phyloP scores from a whole-genome alignment of 345 rosid genomes.

The Xanthoceras sorbifolium region DNA sequence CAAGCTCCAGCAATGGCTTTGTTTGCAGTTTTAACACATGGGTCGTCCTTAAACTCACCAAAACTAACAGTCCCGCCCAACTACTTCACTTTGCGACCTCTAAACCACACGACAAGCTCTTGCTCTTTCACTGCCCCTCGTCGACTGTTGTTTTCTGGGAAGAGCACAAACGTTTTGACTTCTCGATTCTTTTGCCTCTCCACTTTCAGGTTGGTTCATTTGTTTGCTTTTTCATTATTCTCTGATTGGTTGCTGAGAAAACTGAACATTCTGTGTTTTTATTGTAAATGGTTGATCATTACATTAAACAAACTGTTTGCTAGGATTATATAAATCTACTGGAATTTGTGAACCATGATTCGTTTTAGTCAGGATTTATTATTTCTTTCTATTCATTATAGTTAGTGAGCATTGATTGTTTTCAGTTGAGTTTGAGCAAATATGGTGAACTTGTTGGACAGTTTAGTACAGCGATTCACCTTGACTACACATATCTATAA shows the following conservation, averaged over 20 bases:
- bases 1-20: conserved; percentile 33
- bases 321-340: too few species aligned
- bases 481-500: background rate
- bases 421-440: background rate
- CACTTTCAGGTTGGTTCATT: conserved; percentile 31
- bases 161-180: conserved; percentile 5
- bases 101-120: conserved; percentile 1
- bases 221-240: background rate
- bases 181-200: conserved; percentile 25
- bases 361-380: too few species aligned
- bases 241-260: background rate
- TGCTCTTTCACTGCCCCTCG: conserved; percentile 9
- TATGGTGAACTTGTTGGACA: background rate
- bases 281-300: too few species aligned
- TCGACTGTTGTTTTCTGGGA: conserved; percentile 6
- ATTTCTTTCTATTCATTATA: background rate
- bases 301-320: too few species aligned
- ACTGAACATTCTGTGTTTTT: too few species aligned
- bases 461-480: background rate
- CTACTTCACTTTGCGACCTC: conserved; percentile 12
- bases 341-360: background rate
- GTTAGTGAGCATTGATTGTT: background rate
- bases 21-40: conserved; percentile 33
- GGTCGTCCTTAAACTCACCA: conserved; percentile 32
- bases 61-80: conserved; percentile 21